phyloP scores from a whole-genome alignment of 345 rosid species.

The Psidium guajava region DNA sequence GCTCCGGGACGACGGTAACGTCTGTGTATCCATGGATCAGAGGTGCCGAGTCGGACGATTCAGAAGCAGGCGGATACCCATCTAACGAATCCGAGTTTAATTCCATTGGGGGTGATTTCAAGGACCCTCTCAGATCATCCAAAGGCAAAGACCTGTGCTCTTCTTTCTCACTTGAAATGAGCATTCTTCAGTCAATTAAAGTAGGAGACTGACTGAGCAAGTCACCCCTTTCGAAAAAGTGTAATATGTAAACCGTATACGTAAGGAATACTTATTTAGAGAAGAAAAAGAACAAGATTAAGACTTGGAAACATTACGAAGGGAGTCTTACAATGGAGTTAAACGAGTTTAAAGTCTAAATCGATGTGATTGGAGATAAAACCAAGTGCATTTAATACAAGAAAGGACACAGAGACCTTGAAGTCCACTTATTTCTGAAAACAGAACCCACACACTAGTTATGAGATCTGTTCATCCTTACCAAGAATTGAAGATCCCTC shows the following conservation, averaged over 20 bases:
- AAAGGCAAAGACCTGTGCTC: conserved; percentile 18
- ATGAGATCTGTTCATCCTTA: background rate
- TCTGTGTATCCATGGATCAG: conserved; percentile 37
- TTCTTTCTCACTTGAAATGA: conserved; percentile 24
- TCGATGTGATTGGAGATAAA: background rate
- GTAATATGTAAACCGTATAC: background rate
- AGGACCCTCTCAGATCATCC: conserved; percentile 9
- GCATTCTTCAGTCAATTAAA: conserved; percentile 15
- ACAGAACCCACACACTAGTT: background rate
- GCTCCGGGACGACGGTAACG: conserved; percentile 75
- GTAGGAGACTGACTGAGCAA: background rate
- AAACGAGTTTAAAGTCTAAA: background rate
- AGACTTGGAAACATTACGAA: background rate
- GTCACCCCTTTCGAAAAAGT: conserved; percentile 5
- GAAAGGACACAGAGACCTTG: background rate
- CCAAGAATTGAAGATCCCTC: background rate
- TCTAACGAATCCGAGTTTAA: conserved; percentile 15
- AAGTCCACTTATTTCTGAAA: background rate
- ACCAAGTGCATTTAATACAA: background rate
- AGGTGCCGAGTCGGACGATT: conserved; percentile 29
- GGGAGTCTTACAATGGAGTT: background rate
- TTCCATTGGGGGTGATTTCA: conserved; percentile 18
- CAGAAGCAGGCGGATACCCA: conserved; percentile 19
- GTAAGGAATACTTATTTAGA: conserved; percentile 1
- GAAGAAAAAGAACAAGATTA: background rate